These are phyloP conservation scores for Aspergillus cejpii DNA, from an alignment of 2,329 filamentous ascomycete genomes.

Conservation along the genomic window DNA sequence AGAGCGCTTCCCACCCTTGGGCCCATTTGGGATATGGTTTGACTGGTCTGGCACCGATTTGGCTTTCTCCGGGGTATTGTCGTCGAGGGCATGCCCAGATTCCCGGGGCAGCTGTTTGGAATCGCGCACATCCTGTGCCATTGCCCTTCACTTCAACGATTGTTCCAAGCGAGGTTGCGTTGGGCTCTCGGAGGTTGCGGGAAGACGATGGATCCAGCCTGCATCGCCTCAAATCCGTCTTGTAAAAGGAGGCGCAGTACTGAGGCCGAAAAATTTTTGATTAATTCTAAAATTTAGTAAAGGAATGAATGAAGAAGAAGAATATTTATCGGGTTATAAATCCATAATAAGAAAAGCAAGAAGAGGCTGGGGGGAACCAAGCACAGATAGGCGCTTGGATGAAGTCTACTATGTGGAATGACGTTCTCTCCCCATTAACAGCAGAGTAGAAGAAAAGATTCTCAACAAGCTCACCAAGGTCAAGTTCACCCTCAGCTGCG, in stretches of 20 bases:
- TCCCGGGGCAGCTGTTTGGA: slow-evolving; percentile 17
- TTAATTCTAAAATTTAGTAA: neutral
- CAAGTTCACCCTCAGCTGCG: neutral
- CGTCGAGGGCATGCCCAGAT: slow-evolving; percentile 14
- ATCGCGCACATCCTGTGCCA: slow-evolving; percentile 29
- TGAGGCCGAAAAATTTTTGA: slow-evolving; percentile 2
- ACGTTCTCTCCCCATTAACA: slow-evolving; percentile 17
- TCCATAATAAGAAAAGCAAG: too few species aligned
- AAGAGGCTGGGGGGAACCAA: slow-evolving; percentile 1
- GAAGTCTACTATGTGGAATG: slow-evolving; percentile 21
- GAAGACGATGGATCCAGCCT: slow-evolving; percentile 16
- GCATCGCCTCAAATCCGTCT: slow-evolving; percentile 23
- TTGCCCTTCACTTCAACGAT: slow-evolving; percentile 22
- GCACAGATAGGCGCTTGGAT: neutral
- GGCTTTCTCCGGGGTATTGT: slow-evolving; percentile 20
- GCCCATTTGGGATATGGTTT: slow-evolving; percentile 7
- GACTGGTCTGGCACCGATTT: slow-evolving; percentile 12
- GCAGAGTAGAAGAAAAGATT: neutral
- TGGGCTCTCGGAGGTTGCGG: slow-evolving; percentile 20
- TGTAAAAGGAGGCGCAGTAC: neutral
- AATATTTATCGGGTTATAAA: neutral
- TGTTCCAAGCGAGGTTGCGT: slow-evolving; percentile 16
- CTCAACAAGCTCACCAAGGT: neutral
- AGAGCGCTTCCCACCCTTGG: slow-evolving; percentile 19
- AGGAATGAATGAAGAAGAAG: too few species aligned